Evolutionary conservation across 306 rosid genomes (phyloP), one percentile per base, ranked within the genome.

Genomic region (Casuarina glauca): DNA sequence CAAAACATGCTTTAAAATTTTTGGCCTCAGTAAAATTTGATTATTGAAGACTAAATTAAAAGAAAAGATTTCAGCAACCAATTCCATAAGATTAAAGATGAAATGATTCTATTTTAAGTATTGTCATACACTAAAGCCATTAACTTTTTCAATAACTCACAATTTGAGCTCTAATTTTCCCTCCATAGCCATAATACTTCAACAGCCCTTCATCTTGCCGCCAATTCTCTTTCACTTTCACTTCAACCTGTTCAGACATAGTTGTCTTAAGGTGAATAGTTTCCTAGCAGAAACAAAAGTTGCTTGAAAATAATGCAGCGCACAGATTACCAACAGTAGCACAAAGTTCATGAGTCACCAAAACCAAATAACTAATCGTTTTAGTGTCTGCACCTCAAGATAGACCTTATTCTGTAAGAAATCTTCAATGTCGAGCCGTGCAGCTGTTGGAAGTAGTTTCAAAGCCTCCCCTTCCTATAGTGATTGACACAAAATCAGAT

Each of bases 221-320:
- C 99, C 99, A 93, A 76, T 91, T 91, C 82, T 93, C 99, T 84
- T 52, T 95, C 80, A 95, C 89, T 81, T 95, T 95, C 81, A 95
- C 97, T 82, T 90, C 93, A 74, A 93, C 88, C 99, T 95, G 93
- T 82, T 76, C 46, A 86, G 79, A 80, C 54, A 86, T 43, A 74
- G 72, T 71, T 11, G 20, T 20, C 52, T 26, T 6, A 45, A 73
- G 54, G 68, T 62, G 77, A 86, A 82, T 74, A 74, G 16, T 57
- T 61, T 72, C 78, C 79, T 62, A 42, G 45, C 44, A 17, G 67
- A 48, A 3, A 35, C 42, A 53, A 67, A 67, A 9, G 71, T 67
- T 67, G 50, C 49, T 42, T 6, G 53, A 52, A 13, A 48, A 69
- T 41, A 36, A 66, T 36, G 36, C 39, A 20, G 35, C 19, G 17